These are phyloP conservation scores for Hypoxylon intermedium DNA, from an alignment of 495 filamentous ascomycete species.

Conservation along the genomic window DNA sequence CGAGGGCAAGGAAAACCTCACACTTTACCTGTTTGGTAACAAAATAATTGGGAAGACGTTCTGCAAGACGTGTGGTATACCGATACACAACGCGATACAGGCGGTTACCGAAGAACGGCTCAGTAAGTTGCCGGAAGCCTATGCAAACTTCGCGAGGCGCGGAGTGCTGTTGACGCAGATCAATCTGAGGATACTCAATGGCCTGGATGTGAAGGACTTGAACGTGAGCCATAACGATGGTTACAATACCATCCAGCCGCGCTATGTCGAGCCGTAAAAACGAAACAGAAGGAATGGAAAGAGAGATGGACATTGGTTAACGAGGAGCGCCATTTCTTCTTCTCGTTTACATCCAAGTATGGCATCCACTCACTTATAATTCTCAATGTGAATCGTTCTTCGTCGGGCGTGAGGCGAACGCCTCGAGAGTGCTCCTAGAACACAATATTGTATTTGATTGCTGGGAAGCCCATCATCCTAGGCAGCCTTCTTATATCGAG, in stretches of 20 bases:
- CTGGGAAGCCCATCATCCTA: not conserved
- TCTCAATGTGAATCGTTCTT: not conserved
- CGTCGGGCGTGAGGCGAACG: not conserved
- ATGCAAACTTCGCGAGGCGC: conserved; percentile 3
- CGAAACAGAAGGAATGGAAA: not conserved
- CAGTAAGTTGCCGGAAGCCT: conserved; percentile 26
- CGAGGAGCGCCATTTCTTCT: not conserved
- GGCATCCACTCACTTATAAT: not conserved
- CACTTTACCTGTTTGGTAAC: conserved; percentile 43
- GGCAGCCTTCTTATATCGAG: conserved; percentile 32
- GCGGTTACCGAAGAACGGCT: conserved; percentile 27
- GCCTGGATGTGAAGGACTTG: conserved; percentile 39
- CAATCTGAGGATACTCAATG: conserved; percentile 46
- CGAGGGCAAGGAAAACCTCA: conserved; percentile 46
- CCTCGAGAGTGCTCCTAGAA: not conserved
- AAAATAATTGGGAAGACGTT: conserved; percentile 45
- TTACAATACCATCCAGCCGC: conserved; percentile 34
- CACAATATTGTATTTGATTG: not conserved
- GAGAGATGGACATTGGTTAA: not conserved
- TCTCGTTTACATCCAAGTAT: not conserved
- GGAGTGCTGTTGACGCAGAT: conserved; percentile 19
- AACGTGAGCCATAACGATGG: conserved; percentile 37
- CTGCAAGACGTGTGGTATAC: conserved; percentile 55
- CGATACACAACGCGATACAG: conserved; percentile 25
- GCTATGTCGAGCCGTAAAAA: conserved; percentile 49